phyloP scores from a whole-genome alignment of 192 early-diverging fungal species.

The Coemansia sp. region DNA sequence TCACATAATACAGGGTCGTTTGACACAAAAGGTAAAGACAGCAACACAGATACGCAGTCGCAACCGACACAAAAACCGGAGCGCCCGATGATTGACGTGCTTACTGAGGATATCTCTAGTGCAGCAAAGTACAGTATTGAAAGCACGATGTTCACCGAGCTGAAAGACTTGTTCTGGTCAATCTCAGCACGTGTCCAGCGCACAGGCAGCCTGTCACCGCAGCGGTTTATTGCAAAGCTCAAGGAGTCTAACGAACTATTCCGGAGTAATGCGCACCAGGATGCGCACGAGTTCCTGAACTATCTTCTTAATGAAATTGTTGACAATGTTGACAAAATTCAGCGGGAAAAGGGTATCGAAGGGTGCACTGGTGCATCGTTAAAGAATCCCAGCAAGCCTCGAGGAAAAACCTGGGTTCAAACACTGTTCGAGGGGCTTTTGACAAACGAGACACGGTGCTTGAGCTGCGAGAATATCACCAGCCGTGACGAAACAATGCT shows the following conservation, averaged over 20 bases:
- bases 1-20: slow-evolving; percentile 6
- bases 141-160: slow-evolving; percentile 80
- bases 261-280: slow-evolving; percentile 92
- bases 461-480: slow-evolving; percentile 95
- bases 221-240: slow-evolving; percentile 82
- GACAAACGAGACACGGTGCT: slow-evolving; percentile 95
- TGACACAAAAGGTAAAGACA: slow-evolving; percentile 3
- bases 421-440: slow-evolving; percentile 91
- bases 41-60: slow-evolving; percentile 4
- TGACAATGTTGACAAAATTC: slow-evolving; percentile 75
- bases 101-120: slow-evolving; percentile 36
- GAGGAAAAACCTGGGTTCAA: slow-evolving; percentile 83
- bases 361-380: slow-evolving; percentile 26
- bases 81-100: slow-evolving; percentile 17
- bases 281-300: slow-evolving; percentile 98
- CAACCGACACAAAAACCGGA: slow-evolving; percentile 8
- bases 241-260: slow-evolving; percentile 96
- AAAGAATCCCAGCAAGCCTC: slow-evolving; percentile 22
- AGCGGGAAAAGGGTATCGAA: slow-evolving; percentile 52
- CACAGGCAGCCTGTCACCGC: slow-evolving; percentile 80
- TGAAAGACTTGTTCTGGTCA: slow-evolving; percentile 83
- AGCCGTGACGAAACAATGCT: slow-evolving; percentile 92
- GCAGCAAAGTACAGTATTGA: slow-evolving; percentile 58
- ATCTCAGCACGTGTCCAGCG: slow-evolving; percentile 83
- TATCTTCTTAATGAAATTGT: slow-evolving; percentile 89